Conservation (phyloP, 2,329 filamentous ascomycete genomes). For the Emmonsia crescens region DNA sequence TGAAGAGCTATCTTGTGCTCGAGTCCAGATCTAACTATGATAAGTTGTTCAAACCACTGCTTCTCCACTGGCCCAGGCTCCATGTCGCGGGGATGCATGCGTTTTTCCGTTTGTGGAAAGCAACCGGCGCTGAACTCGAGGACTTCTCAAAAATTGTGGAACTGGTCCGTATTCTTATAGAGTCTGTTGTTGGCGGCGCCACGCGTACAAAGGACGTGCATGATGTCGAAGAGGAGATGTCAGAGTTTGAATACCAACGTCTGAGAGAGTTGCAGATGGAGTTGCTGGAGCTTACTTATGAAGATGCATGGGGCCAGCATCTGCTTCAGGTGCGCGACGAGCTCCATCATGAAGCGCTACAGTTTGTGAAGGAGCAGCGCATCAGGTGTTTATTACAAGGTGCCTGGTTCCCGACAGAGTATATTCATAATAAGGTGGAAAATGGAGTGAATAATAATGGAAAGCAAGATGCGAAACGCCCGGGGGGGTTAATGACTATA, state of each 20-base stretch:
- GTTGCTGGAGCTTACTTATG: conserved; percentile 78
- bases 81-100: conserved; percentile 77
- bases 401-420: conserved; percentile 62
- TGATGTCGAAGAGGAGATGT: conserved; percentile 81
- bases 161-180: conserved; percentile 76
- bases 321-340: conserved; percentile 84
- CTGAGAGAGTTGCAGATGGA: conserved; percentile 89
- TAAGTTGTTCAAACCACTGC: conserved; percentile 70
- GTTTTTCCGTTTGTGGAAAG: conserved; percentile 88
- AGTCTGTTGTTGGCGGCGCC: conserved; percentile 77
- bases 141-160: conserved; percentile 94
- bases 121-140: conserved; percentile 68
- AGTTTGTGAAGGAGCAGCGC: conserved; percentile 95
- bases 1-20: conserved; percentile 60
- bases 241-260: conserved; percentile 66
- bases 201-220: conserved; percentile 70
- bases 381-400: conserved; percentile 81
- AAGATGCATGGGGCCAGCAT: conserved; percentile 88
- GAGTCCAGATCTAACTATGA: conserved; percentile 73
- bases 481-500: conserved; percentile 35
- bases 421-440: conserved; percentile 40
- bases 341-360: conserved; percentile 77
- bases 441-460: conserved; percentile 31
- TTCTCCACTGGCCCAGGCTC: conserved; percentile 86
- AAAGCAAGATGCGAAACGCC: conserved; percentile 31